Evolutionary conservation across 345 rosid species (phyloP).

Genomic region (Salix purpurea): DNA sequence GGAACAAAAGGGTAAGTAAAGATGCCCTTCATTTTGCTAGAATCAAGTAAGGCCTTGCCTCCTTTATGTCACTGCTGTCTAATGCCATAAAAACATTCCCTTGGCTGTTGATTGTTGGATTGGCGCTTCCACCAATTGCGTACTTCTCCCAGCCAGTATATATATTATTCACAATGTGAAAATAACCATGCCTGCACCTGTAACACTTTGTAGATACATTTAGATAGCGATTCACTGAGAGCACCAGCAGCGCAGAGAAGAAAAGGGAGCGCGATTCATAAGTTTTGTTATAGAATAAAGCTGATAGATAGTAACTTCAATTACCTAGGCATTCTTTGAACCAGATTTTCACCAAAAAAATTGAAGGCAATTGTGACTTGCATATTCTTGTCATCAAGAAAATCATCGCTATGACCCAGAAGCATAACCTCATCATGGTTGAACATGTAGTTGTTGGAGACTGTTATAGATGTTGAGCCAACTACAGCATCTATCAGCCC

Average conservation of each 20-base stretch:
- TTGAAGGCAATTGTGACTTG: constrained; percentile 26
- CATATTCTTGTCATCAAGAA: constrained; percentile 13
- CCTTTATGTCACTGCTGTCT: constrained; percentile 2
- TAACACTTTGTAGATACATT: neutral
- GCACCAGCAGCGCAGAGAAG: neutral
- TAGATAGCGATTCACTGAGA: neutral
- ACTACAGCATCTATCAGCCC: constrained; percentile 18
- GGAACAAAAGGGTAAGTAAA: neutral
- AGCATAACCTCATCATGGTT: constrained; percentile 30
- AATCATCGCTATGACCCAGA: constrained; percentile 29
- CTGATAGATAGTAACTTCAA: neutral
- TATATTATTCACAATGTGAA: constrained; percentile 20
- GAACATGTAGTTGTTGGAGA: constrained; percentile 26
- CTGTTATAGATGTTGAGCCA: constrained; percentile 22
- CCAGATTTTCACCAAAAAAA: constrained; percentile 21
- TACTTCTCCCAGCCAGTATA: constrained; percentile 15
- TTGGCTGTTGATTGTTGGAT: constrained; percentile 20
- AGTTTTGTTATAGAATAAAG: neutral
- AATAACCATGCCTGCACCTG: constrained; percentile 22
- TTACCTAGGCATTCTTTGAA: constrained; percentile 33
- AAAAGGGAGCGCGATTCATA: neutral
- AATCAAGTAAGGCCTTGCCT: neutral
- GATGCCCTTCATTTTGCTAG: no score
- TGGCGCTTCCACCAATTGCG: constrained; percentile 17
- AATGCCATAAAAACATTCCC: constrained; percentile 17